Percentiles rank a stretch among this genome's conserved stretches.
Conservation (phyloP, 139 green algal species). For the Coelastrella sp. region DNA sequence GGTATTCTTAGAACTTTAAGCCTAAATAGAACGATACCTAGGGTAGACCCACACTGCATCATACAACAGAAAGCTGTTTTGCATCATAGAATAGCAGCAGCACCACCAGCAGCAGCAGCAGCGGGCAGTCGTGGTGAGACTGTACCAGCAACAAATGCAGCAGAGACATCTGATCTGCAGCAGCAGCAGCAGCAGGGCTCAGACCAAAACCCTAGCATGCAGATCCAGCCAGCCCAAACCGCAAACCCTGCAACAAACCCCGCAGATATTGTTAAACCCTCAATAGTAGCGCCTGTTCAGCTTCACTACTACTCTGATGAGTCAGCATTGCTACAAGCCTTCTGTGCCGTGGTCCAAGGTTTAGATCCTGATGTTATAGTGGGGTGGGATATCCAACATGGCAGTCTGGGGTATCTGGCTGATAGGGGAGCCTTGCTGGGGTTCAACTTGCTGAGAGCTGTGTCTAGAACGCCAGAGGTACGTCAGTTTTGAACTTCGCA, state of each 20-base stretch:
- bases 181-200: conserved; percentile 21
- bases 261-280: background rate
- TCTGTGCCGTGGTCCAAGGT: conserved; percentile 42
- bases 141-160: background rate
- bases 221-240: background rate
- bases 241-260: background rate
- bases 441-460: conserved; percentile 40
- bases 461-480: conserved; percentile 42
- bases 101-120: conserved; percentile 36
- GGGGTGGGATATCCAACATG: conserved; percentile 92
- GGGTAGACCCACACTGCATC: background rate
- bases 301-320: conserved; percentile 42
- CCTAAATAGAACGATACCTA: background rate
- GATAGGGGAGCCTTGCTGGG: conserved; percentile 68
- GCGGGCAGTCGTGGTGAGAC: background rate
- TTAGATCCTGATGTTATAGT: conserved; percentile 96
- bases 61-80: background rate
- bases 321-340: conserved; percentile 7
- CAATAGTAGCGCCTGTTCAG: background rate
- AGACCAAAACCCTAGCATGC: no score
- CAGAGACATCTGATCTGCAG: background rate
- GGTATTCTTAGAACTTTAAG: conserved; percentile 14
- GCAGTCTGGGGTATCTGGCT: conserved; percentile 89
- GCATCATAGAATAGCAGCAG: no score
- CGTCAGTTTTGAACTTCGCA: no score